These are phyloP conservation scores for Passiflora organensis DNA, from an alignment of 345 rosid genomes.

Conservation along the genomic window DNA sequence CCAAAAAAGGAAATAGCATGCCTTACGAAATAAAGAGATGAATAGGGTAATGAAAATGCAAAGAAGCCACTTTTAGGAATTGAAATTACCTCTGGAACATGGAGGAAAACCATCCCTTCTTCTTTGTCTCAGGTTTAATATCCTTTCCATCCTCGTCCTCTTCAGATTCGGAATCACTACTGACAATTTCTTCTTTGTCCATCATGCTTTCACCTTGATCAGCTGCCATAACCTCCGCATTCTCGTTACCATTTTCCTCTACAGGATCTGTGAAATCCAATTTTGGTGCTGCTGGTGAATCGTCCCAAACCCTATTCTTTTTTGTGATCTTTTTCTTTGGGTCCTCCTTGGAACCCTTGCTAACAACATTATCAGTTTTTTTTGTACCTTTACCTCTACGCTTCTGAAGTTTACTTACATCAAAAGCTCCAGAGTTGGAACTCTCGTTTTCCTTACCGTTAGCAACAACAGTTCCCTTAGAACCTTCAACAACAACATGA, in stretches of 20 bases:
- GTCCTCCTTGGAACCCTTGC: conserved; percentile 65
- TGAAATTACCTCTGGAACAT: conserved; percentile 81
- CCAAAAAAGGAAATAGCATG: too few species aligned
- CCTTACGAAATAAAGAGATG: background rate
- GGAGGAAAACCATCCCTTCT: conserved; percentile 93
- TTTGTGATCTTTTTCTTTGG: conserved; percentile 71
- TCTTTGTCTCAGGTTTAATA: conserved; percentile 66
- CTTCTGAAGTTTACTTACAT: conserved; percentile 87
- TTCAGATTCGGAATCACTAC: conserved; percentile 84
- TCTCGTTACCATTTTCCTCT: conserved; percentile 48
- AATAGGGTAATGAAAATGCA: background rate
- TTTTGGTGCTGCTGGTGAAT: conserved; percentile 60
- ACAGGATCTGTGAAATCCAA: conserved; percentile 80
- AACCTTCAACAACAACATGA: conserved; percentile 33
- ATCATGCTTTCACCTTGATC: conserved; percentile 96
- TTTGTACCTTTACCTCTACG: conserved; percentile 82
- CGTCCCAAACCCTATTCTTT: conserved; percentile 95
- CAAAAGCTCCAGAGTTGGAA: conserved; percentile 68
- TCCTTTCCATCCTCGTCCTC: conserved; percentile 62
- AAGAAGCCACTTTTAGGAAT: background rate
- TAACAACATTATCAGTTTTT: conserved; percentile 71
- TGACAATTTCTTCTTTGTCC: conserved; percentile 85
- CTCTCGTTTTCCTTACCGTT: conserved; percentile 78
- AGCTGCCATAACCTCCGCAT: conserved; percentile 59
- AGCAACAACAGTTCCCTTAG: conserved; percentile 43